Evolutionary conservation across 1,284 basidiomycete species (phyloP).

Genomic region (Ceratobasidium sp.): DNA sequence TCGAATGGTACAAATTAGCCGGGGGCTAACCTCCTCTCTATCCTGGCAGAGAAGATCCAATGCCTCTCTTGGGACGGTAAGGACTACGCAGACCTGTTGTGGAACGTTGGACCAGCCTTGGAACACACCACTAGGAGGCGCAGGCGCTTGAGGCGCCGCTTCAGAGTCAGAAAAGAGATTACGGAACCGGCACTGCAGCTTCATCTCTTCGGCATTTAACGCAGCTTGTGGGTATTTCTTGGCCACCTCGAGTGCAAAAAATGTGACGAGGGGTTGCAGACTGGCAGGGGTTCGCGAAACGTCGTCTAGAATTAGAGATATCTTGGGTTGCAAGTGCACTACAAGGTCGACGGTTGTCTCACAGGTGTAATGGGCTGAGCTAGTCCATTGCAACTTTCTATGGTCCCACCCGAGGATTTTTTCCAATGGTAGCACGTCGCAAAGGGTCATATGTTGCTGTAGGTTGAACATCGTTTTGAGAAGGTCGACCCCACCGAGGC

Average conservation of each 20-base stretch:
- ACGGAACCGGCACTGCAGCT: neutral
- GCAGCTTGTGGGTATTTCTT: no score
- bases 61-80: neutral
- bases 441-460: constrained; percentile 65
- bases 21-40: neutral
- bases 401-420: constrained; percentile 50
- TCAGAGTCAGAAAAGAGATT: neutral
- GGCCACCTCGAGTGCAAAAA: no score
- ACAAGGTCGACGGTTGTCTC: constrained; percentile 63
- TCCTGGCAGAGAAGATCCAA: neutral
- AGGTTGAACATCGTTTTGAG: constrained; percentile 61
- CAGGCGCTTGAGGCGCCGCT: no score
- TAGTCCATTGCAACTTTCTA: constrained; percentile 51
- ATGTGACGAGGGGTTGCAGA: no score
- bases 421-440: constrained; percentile 55
- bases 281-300: no score
- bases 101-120: neutral
- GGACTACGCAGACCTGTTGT: neutral
- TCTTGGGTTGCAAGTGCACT: constrained; percentile 45
- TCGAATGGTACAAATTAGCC: neutral
- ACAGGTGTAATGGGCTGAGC: constrained; percentile 62
- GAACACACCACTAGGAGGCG: neutral
- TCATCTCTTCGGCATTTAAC: no score
- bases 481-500: constrained; percentile 58
- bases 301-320: neutral